These are phyloP conservation scores for Pseudogymnoascus destructans DNA, from an alignment of 2,329 filamentous ascomycete species.

Conservation along the genomic window DNA sequence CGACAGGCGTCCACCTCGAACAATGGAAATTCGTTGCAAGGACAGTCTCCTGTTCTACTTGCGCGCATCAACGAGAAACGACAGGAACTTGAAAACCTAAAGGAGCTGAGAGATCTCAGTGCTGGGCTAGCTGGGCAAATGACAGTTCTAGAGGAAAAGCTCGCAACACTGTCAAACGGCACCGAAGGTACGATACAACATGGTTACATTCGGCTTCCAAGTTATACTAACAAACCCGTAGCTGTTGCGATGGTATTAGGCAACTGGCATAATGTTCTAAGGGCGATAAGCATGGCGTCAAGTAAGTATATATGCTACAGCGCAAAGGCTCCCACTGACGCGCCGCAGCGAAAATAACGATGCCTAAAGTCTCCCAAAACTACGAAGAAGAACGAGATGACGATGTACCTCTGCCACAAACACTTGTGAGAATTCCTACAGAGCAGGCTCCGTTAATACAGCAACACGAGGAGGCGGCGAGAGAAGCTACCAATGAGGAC, in stretches of 20 bases:
- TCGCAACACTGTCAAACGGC: slow-evolving; percentile 64
- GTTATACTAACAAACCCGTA: slow-evolving; percentile 26
- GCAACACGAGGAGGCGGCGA: slow-evolving; percentile 40
- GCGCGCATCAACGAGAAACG: slow-evolving; percentile 78
- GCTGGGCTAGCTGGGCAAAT: slow-evolving; percentile 69
- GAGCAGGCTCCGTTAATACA: slow-evolving; percentile 58
- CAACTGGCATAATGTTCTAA: slow-evolving; percentile 79
- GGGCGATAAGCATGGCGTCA: slow-evolving; percentile 77
- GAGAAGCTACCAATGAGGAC: not conserved
- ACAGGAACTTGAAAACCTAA: slow-evolving; percentile 65
- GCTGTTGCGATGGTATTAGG: slow-evolving; percentile 73
- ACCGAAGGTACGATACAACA: slow-evolving; percentile 50
- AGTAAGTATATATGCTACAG: slow-evolving; percentile 36
- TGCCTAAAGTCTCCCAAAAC: slow-evolving; percentile 35
- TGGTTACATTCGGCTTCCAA: slow-evolving; percentile 4
- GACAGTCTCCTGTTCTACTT: slow-evolving; percentile 57
- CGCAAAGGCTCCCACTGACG: slow-evolving; percentile 14
- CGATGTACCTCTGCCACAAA: slow-evolving; percentile 54
- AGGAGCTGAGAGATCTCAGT: slow-evolving; percentile 65
- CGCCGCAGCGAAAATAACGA: slow-evolving; percentile 52
- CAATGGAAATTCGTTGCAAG: slow-evolving; percentile 30
- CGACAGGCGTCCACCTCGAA: slow-evolving; percentile 46
- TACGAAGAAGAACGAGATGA: slow-evolving; percentile 29
- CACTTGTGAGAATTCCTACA: slow-evolving; percentile 71
- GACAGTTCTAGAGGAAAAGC: slow-evolving; percentile 66